A percentile compares a stretch with the other conserved stretches of the same genome.
Evolutionary conservation across 2,329 filamentous ascomycete genomes (phyloP).

Genomic region (Diplocarpon mali): DNA sequence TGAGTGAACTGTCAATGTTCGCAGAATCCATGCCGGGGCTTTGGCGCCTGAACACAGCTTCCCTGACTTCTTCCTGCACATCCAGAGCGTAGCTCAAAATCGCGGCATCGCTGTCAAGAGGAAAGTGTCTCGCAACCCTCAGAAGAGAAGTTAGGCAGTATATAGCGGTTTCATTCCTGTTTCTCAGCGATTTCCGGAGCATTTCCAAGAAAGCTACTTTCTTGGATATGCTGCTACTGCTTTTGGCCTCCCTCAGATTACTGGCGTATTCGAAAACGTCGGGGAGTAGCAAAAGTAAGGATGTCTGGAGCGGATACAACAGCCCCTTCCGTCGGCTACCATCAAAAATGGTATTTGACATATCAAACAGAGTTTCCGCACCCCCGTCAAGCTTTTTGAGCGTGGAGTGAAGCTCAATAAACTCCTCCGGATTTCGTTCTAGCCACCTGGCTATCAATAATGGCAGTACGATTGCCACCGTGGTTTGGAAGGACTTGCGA

Average conservation of each 20-base stretch:
- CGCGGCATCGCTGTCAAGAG: constrained; percentile 46
- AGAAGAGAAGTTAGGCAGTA: constrained; percentile 54
- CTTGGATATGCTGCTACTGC: constrained; percentile 46
- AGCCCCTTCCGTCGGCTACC: constrained; percentile 42
- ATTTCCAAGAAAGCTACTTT: constrained; percentile 55
- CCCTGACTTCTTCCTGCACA: constrained; percentile 56
- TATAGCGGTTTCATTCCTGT: constrained; percentile 55
- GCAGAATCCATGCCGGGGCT: constrained; percentile 36
- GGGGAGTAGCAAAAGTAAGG: constrained; percentile 51
- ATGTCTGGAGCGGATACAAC: constrained; percentile 51
- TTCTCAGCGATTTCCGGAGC: constrained; percentile 50
- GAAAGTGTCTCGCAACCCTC: constrained; percentile 52
- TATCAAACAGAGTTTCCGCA: constrained; percentile 58
- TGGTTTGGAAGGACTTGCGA: constrained; percentile 51
- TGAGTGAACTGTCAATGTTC: constrained; percentile 50
- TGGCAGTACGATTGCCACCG: constrained; percentile 50
- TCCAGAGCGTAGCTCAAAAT: constrained; percentile 55
- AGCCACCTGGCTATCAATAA: constrained; percentile 55
- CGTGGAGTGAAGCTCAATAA: constrained; percentile 49
- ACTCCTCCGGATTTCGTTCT: constrained; percentile 52
- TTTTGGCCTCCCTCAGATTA: constrained; percentile 53
- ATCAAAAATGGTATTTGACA: constrained; percentile 51
- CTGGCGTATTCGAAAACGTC: constrained; percentile 62
- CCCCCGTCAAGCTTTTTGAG: constrained; percentile 53
- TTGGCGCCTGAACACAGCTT: constrained; percentile 50